Percentiles rank a stretch among this genome's conserved stretches.
Evolutionary conservation across 148 eudicot species (phyloP).

Genomic region (Amaranthus cruentus): DNA sequence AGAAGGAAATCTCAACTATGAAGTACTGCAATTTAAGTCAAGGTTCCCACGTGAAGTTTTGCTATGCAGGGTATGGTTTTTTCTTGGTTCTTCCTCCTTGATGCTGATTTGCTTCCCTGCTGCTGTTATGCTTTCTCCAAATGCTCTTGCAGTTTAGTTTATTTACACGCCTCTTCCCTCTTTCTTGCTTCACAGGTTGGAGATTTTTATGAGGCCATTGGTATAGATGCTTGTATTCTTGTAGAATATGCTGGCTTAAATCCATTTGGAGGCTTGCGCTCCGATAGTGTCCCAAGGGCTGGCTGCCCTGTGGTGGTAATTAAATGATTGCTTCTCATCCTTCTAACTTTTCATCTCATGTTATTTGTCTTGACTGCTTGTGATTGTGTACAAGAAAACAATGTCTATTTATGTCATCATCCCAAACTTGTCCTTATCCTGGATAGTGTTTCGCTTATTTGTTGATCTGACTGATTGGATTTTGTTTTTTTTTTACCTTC

Average conservation of each 20-base stretch:
- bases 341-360: not conserved
- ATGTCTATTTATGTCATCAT: not conserved
- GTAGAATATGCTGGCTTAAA: conserved; percentile 97
- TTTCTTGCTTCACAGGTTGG: conserved; percentile 55
- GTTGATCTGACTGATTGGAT: not conserved
- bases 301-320: conserved; percentile 96
- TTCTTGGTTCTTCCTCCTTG: not conserved
- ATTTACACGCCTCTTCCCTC: not conserved
- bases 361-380: conserved; percentile 2
- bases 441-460: not conserved
- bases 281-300: conserved; percentile 94
- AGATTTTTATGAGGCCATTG: conserved; percentile 94
- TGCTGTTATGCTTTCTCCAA: conserved; percentile 11
- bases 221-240: conserved; percentile 91
- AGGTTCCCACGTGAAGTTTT: conserved; percentile 94
- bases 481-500: not conserved
- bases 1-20: conserved; percentile 95
- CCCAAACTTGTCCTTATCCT: conserved; percentile 1
- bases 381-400: not conserved
- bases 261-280: conserved; percentile 93
- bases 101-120: not conserved
- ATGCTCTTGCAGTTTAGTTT: conserved; percentile 2
- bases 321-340: conserved; percentile 14
- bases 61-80: conserved; percentile 76
- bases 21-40: conserved; percentile 89